Base-by-base conservation (phyloP, 2,329 filamentous ascomycete genomes). In the Aspergillus sp. region DNA sequence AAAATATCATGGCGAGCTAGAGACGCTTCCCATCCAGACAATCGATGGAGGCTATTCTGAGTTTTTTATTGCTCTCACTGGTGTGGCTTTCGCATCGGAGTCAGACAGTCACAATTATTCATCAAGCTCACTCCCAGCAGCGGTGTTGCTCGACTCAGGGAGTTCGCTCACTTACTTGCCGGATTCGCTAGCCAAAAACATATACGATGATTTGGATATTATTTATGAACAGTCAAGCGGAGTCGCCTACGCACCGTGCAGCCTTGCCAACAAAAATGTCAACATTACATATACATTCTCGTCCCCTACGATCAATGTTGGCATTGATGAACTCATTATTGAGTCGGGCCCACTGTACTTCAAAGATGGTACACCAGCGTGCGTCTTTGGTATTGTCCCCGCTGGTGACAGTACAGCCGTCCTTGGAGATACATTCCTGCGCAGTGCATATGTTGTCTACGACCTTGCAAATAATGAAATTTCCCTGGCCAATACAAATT, bases 11-110 rank as follows among this genome's bases (percentile, higher is more conserved):
- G 85, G 83, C 19, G 61, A 73, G 3, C 73, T 91, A 29, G 64
- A 79, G 49, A 86, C 83, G 0, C 64, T 91, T 1, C 86, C 86
- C 2, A 72, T 91, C 45, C 77, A 86, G 57, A 68, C 60, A 41
- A 54, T 64, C 68, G 60, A 67, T 28, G 75, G 76, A 36, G 58
- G 65, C 19, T 83, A 74, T 58, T 70, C 72, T 45, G 79, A 86
- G 58, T 85, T 90, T 58, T 70, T 83, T 48, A 77, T 91, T 60
- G 84, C 83, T 12, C 65, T 90, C 48, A 88, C 83, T 1, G 72
- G 69, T 1, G 52, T 90, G 10, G 29, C 63, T 79, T 30, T 67
- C 40, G 49, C 55, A 47, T 59, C 57, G 12, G 48, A 54, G 4
- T 59, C 60, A 3, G 43, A 36, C 4, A 53, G 5, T 35, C 42